A percentile compares a stretch with the other conserved stretches of the same genome.
Evolutionary conservation across 257 asterid species (phyloP).

Genomic region (Paraleonurus japonicus): DNA sequence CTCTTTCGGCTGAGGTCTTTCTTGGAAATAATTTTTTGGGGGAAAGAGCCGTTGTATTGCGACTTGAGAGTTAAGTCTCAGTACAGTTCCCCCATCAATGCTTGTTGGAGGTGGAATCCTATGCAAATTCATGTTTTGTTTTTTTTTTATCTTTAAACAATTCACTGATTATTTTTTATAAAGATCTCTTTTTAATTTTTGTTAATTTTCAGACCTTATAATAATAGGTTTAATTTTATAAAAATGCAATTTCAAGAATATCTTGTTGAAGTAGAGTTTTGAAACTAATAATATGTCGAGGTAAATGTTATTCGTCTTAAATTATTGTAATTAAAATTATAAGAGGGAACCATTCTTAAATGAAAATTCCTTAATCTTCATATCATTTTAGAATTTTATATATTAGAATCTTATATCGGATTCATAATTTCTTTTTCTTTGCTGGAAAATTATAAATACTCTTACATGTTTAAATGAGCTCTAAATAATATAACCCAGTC

Average conservation of each 20-base stretch:
- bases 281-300: too few relatives aligned
- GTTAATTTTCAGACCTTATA: too few relatives aligned
- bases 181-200: too few relatives aligned
- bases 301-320: too few relatives aligned
- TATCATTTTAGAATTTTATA: too few relatives aligned
- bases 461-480: neutral
- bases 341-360: neutral
- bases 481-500: neutral
- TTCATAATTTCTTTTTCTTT: neutral
- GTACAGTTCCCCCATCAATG: neutral
- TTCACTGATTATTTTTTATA: too few relatives aligned
- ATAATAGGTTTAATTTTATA: too few relatives aligned
- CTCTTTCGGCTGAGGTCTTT: conserved; percentile 24
- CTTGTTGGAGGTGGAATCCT: conserved; percentile 30
- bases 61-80: neutral
- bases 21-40: conserved; percentile 7
- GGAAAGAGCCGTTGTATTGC: conserved; percentile 40
- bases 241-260: too few relatives aligned
- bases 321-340: neutral
- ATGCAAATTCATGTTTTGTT: neutral
- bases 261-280: too few relatives aligned
- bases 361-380: too few relatives aligned
- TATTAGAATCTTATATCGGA: neutral
- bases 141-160: neutral
- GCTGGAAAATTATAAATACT: neutral